Base-by-base conservation (phyloP, 2,329 filamentous ascomycete species). In the Cladophialophora chaetospira region DNA sequence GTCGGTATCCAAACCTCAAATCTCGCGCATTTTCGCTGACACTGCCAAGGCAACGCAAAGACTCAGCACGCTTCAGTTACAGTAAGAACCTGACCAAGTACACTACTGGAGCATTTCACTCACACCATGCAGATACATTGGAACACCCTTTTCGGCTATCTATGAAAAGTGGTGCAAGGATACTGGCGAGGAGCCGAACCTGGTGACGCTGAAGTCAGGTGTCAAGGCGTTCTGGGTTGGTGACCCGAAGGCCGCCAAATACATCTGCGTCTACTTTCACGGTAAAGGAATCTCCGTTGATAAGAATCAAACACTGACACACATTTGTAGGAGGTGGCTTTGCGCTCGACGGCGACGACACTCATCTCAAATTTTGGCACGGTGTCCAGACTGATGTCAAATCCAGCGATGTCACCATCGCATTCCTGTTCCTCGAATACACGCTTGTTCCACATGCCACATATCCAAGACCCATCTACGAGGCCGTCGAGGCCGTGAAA, bases 381-480 rank as follows among this genome's bases (percentile, higher is more conserved):
- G 36, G 38, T 13, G 60, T 64, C 26, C 55, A 59, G 8, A 45
- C 13, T 4, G 53, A 58, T 21, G 57, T 61, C 47, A 45, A 63
- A 35, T 28, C 45, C n/a, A 62, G 66, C 25, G 76, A 75, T 38
- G 75, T 80, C 49, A 71, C 73, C 28, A 69, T 82, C 26, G 74
- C 80, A 15, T 69, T 80, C 45, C 75, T 85, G 46, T 69, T 82
- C 21, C 73, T 84, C n/a, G 77, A 78, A 35, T 87, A 87, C 69
- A 80, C 79, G 23, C 76, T 86, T n/a, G 76, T 82, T 0, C 76
- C 76, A 0, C 61, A 69, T 9, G 75, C 69, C 5, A 70, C 69
- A 1, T 78, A 77, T 52, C 76, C 76, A 3, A 74, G 69, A 1
- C 75, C 77, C 55, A 65, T 78, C 15, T 68, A 67, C 26, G 72